Percentiles rank a stretch among this genome's conserved stretches.
These are phyloP conservation scores for Tetrapisispora arboricola DNA, from an alignment of 805 yeast genomes.

Conservation along the genomic window DNA sequence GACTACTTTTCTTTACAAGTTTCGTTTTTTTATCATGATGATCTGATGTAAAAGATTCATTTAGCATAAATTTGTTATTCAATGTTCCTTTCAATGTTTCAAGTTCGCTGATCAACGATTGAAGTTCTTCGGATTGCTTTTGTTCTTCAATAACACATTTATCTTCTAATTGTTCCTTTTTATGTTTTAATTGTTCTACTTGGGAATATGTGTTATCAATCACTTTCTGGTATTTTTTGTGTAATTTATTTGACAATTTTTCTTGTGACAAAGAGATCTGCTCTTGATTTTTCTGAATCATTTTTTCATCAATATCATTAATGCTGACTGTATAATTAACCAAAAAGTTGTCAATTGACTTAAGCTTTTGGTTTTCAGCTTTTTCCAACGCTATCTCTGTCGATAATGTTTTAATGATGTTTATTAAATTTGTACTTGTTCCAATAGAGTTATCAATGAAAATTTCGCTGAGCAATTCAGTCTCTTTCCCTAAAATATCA, in stretches of 20 bases:
- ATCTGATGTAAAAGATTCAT: slow-evolving; percentile 4
- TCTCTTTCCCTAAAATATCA: slow-evolving; percentile 33
- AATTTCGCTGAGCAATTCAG: slow-evolving; percentile 39
- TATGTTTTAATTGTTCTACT: slow-evolving; percentile 4
- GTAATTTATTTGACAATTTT: slow-evolving; percentile 7
- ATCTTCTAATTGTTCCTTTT: slow-evolving; percentile 3
- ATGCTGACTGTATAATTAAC: slow-evolving; percentile 31
- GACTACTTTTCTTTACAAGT: not conserved
- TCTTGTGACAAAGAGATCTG: slow-evolving; percentile 10
- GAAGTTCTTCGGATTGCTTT: slow-evolving; percentile 7
- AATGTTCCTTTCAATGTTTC: slow-evolving; percentile 14
- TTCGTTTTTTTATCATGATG: not conserved
- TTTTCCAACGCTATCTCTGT: slow-evolving; percentile 44
- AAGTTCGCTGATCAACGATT: slow-evolving; percentile 10
- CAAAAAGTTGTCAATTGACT: slow-evolving; percentile 43
- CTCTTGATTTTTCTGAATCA: slow-evolving; percentile 10
- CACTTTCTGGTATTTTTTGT: slow-evolving; percentile 8
- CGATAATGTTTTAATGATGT: slow-evolving; percentile 40
- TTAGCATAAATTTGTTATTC: slow-evolving; percentile 12
- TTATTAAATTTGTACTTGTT: slow-evolving; percentile 42
- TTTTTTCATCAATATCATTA: slow-evolving; percentile 8
- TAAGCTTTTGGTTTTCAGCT: slow-evolving; percentile 43
- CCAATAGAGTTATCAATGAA: slow-evolving; percentile 46
- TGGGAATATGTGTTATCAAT: slow-evolving; percentile 6
- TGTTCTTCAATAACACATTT: slow-evolving; percentile 1